A percentile compares a stretch with the other conserved stretches of the same genome.
phyloP scores from a whole-genome alignment of 1,284 basidiomycete genomes.

The Boletus smithii region DNA sequence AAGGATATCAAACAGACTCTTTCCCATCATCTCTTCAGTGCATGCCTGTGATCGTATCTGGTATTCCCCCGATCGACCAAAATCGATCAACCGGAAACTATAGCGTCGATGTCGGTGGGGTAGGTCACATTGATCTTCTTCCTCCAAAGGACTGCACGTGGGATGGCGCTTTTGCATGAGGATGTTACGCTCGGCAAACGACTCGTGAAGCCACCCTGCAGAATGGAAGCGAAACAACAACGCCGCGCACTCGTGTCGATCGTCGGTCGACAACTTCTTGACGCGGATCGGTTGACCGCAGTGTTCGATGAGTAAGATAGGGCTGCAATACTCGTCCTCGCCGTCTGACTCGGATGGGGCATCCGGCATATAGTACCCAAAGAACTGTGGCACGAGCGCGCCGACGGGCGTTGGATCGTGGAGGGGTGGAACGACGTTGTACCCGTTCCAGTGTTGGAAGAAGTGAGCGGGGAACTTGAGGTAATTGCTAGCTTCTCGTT shows the following conservation, averaged over 20 bases:
- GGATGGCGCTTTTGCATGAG: conserved; percentile 36
- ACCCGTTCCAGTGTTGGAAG: conserved; percentile 38
- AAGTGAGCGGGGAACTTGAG: conserved; percentile 31
- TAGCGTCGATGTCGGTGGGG: conserved; percentile 9
- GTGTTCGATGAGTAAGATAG: conserved; percentile 37
- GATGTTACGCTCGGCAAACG: conserved; percentile 37
- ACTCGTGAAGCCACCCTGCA: conserved; percentile 34
- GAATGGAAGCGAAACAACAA: conserved; percentile 31
- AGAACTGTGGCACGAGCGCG: conserved; percentile 40
- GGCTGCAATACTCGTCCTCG: conserved; percentile 7
- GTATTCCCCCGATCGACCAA: conserved; percentile 32
- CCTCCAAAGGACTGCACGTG: conserved; percentile 25
- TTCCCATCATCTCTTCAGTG: background rate
- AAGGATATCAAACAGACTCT: background rate
- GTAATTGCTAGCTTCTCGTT: conserved; percentile 31
- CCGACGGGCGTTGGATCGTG: conserved; percentile 32
- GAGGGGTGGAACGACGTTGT: conserved; percentile 30
- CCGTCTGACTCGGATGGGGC: background rate
- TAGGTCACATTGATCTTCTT: conserved; percentile 10
- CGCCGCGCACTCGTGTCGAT: conserved; percentile 32
- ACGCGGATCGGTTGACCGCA: conserved; percentile 31
- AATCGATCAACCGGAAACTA: conserved; percentile 39
- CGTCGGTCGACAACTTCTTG: conserved; percentile 13
- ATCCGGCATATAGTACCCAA: conserved; percentile 34
- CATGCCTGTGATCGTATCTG: too few species aligned